These are phyloP conservation scores for Cladosporium austrohemisphaericum DNA, from an alignment of 2,329 filamentous ascomycete species.

Conservation along the genomic window DNA sequence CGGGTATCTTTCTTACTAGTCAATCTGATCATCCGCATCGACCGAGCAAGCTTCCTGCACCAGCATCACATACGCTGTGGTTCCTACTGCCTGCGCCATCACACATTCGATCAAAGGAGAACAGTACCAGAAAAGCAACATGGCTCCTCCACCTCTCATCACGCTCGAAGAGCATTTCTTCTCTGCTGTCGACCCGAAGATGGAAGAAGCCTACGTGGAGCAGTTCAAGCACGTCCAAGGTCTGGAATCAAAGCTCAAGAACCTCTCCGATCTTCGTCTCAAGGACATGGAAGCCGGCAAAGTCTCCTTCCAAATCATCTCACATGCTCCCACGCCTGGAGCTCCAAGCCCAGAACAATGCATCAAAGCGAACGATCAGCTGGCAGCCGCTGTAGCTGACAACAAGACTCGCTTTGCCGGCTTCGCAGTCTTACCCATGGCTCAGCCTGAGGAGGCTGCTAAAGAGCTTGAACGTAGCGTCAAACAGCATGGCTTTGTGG, in stretches of 20 bases:
- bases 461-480: slow-evolving; percentile 33
- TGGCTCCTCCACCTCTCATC: slow-evolving; percentile 32
- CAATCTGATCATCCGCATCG: no score
- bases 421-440: slow-evolving; percentile 34
- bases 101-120: no score
- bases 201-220: slow-evolving; percentile 28
- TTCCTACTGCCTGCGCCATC: no score
- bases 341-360: slow-evolving; percentile 27
- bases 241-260: slow-evolving; percentile 28
- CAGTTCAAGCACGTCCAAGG: slow-evolving; percentile 33
- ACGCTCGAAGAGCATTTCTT: slow-evolving; percentile 38
- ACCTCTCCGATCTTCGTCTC: slow-evolving; percentile 29
- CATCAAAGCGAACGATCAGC: slow-evolving; percentile 32
- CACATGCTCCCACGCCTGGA: slow-evolving; percentile 31
- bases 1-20: no score
- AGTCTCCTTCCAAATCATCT: slow-evolving; percentile 34
- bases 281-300: slow-evolving; percentile 32
- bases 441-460: slow-evolving; percentile 30
- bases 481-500: slow-evolving; percentile 32
- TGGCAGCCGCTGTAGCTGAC: slow-evolving; percentile 29
- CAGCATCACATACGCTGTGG: no score
- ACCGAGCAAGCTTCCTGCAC: no score
- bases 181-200: slow-evolving; percentile 30
- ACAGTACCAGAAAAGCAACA: no score
- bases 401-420: slow-evolving; percentile 31